phyloP scores from a whole-genome alignment of 805 yeast species.

The Cyberlindnera euphorbiiphila region DNA sequence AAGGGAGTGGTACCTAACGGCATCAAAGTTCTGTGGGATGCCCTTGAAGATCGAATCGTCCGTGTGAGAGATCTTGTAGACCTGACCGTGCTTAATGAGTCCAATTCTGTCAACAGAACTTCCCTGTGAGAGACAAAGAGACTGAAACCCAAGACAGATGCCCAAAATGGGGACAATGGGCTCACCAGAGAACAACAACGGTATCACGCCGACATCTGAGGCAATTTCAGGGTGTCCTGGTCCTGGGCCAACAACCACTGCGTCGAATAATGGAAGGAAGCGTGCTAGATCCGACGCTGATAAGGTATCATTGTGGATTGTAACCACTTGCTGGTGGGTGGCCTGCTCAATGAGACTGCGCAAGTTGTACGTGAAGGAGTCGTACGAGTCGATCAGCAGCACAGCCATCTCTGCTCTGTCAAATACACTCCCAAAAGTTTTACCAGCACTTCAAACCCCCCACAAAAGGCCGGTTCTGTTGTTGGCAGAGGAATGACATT shows the following conservation, averaged over 20 bases:
- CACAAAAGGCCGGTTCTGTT: too few species aligned
- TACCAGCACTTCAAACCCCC: too few species aligned
- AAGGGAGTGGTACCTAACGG: conserved; percentile 89
- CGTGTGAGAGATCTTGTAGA: conserved; percentile 39
- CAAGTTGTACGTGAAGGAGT: conserved; percentile 88
- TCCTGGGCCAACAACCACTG: conserved; percentile 91
- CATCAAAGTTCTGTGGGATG: conserved; percentile 44
- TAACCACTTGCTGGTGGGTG: conserved; percentile 36
- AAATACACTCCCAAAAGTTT: too few species aligned
- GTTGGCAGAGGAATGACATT: too few species aligned
- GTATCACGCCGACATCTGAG: conserved; percentile 70
- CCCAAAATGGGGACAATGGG: conserved; percentile 69
- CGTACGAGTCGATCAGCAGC: conserved; percentile 86
- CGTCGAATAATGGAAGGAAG: conserved; percentile 56
- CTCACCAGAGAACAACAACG: conserved; percentile 42
- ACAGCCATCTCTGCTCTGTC: conserved; percentile 38
- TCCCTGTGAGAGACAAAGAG: conserved; percentile 64
- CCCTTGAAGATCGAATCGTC: conserved; percentile 38
- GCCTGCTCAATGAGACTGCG: conserved; percentile 54
- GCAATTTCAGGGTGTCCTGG: conserved; percentile 81
- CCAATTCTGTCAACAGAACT: conserved; percentile 48
- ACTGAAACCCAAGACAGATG: conserved; percentile 90
- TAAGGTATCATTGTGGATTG: conserved; percentile 35
- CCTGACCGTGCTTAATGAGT: conserved; percentile 81
- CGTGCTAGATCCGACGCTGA: conserved; percentile 35